Conservation (phyloP, 257 asterid genomes). For the Apocynum venetum region DNA sequence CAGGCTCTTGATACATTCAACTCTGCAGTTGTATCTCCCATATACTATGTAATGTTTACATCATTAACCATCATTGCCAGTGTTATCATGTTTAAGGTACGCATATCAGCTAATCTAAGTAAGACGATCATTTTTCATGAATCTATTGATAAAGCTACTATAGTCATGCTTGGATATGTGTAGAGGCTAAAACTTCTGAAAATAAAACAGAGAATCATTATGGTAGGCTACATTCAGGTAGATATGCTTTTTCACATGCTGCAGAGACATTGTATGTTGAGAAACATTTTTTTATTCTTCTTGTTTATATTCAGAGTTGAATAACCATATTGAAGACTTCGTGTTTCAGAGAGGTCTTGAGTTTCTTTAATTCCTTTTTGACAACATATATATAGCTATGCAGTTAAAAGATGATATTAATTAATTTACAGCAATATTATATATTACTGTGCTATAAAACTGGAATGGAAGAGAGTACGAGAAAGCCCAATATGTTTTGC, state of each 20-base stretch:
- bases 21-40: conserved; percentile 38
- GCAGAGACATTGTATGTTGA: not conserved
- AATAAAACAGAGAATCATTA: not conserved
- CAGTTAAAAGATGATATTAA: not conserved
- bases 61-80: conserved; percentile 39
- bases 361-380: not conserved
- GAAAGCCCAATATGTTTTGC: not conserved
- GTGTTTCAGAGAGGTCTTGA: too few relatives aligned
- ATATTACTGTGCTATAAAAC: not conserved
- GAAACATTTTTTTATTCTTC: not conserved
- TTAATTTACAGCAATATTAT: too few relatives aligned
- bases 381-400: not conserved
- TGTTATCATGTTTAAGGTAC: conserved; percentile 40
- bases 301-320: too few relatives aligned
- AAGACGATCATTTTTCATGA: not conserved
- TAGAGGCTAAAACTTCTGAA: not conserved
- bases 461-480: not conserved
- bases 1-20: conserved; percentile 45
- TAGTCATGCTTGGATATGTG: not conserved
- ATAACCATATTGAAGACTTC: too few relatives aligned
- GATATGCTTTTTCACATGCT: not conserved
- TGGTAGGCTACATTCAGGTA: not conserved
- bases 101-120: not conserved
- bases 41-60: conserved; percentile 39
- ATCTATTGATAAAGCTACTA: not conserved